Evolutionary conservation across 345 rosid genomes (phyloP), one percentile per base, ranked within the genome.

Genomic region (Eucalyptus regnans): DNA sequence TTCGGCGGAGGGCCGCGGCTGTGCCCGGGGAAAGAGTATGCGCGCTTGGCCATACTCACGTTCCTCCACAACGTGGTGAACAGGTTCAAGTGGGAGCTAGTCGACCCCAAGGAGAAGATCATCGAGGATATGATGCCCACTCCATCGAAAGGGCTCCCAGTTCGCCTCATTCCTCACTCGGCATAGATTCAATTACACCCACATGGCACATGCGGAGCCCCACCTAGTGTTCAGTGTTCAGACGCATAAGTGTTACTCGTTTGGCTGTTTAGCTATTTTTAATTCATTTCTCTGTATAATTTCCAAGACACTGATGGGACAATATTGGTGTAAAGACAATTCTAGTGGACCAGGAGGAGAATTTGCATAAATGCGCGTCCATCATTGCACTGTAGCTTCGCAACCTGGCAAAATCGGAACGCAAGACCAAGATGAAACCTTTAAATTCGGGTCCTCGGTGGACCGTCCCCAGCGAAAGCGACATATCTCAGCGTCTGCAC

Each of bases 21-120:
- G 50, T 89, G 90, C 90, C 88, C 90, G 4, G 90, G 90, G 50
- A 87, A 89, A n/a, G 90, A 89, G 88, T 89, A 89, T 49, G 90
- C 90, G n/a, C 71, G 90, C 17, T 5, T 86, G 52, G 86, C n/a
- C 16, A 44, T 89, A 33, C 88, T 89, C 27, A 86, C 88, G 1
- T 89, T 89, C 56, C 86, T 89, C 58, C 90, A 89, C 84, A 46
- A 87, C 71, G 54, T 89, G 7, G 90, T 89, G 71, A 89, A 51
- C 46, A 71, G 86, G 79, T 89, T 89, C 88, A 56, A 51, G 56
- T 89, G 88, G 90, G 88, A 86, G 49, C 33, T 66, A 1, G 64
- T 86, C 16, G 86, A 86, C 50, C 86, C 88, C 41, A 43, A 9
- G 41, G 90, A 89, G 88, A 87, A 76, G 79, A 87, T 89, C 31